Conservation (phyloP, 1,284 basidiomycete genomes). For the Hortiboletus rubellus region DNA sequence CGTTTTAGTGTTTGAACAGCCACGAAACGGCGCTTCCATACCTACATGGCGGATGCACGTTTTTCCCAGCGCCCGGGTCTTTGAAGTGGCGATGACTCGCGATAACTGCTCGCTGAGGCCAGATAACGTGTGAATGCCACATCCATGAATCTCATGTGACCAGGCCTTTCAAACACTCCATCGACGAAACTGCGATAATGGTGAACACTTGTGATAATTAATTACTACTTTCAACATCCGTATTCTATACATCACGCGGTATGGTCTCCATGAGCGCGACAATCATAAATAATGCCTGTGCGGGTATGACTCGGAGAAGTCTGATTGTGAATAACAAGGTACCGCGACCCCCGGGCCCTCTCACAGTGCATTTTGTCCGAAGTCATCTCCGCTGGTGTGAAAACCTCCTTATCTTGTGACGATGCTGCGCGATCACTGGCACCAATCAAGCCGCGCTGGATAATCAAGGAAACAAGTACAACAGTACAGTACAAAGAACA, state of each 20-base stretch:
- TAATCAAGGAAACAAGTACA: background rate
- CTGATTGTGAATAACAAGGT: too few relatives aligned
- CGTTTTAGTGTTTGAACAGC: background rate
- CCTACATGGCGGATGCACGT: too few relatives aligned
- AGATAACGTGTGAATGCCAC: background rate
- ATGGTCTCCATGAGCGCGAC: too few relatives aligned
- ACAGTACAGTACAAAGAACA: background rate
- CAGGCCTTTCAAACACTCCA: too few relatives aligned
- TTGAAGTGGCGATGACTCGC: background rate
- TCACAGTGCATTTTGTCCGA: background rate
- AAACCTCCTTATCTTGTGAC: background rate
- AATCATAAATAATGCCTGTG: too few relatives aligned
- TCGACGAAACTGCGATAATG: too few relatives aligned
- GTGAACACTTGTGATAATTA: too few relatives aligned
- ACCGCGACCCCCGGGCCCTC: background rate
- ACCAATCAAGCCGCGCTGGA: background rate
- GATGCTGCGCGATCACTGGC: background rate
- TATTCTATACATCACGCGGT: too few relatives aligned
- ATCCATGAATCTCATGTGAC: too few relatives aligned
- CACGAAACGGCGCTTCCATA: background rate
- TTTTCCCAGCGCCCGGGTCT: background rate
- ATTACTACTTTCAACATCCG: too few relatives aligned
- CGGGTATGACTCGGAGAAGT: too few relatives aligned
- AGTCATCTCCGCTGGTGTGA: constrained; percentile 1
- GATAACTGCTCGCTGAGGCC: background rate